Evolutionary conservation across 1,284 basidiomycete species (phyloP), one percentile per base, ranked within the genome.

Genomic region (Apiotrichum sp.): DNA sequence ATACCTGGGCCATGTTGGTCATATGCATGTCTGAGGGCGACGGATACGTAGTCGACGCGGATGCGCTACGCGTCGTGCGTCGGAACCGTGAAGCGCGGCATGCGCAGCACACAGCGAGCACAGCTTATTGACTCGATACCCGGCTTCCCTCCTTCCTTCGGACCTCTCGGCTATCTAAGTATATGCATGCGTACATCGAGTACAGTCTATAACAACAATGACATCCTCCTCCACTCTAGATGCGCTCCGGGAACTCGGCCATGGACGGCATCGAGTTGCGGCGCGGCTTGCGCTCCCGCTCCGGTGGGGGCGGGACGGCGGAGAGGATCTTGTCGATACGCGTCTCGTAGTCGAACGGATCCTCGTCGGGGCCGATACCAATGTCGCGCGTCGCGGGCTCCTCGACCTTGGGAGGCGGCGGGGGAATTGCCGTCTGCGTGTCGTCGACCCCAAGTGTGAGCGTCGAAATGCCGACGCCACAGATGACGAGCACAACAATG

Each of bases 341-440:
- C n/a, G 59, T 65, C 31, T 65, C 65, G 47, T 67, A 65, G 22
- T 64, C 60, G 42, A 65, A 58, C 2, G 60, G 47, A 13, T 69
- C 68, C 16, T 72, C 70, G 29, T 73, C 71, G 3, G 67, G 61
- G 2, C 70, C 68, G 3, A 69, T 64, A 11, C 63, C 66, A 51
- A 71, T 64, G 47, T 74, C 72, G 6, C 64, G 62, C 62, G 70
- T 72, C 35, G 42, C 33, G 3, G 63, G n/a, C 31, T 47, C 36
- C 22, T 53, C 48, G 1, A 22, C 14, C 31, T 34, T 54, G 32
- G 46, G 58, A 40, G 43, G 48, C 3, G 47, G 63, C 35, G 45
- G 55, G 6, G 29, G 38, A 7, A 53, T 43, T 31, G 50, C 47
- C 50, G 51, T 6, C 50, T 52, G 11, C 35, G 31, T 50, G 56